phyloP scores from a whole-genome alignment of 805 yeast species.

The Yarrowia sp. region DNA sequence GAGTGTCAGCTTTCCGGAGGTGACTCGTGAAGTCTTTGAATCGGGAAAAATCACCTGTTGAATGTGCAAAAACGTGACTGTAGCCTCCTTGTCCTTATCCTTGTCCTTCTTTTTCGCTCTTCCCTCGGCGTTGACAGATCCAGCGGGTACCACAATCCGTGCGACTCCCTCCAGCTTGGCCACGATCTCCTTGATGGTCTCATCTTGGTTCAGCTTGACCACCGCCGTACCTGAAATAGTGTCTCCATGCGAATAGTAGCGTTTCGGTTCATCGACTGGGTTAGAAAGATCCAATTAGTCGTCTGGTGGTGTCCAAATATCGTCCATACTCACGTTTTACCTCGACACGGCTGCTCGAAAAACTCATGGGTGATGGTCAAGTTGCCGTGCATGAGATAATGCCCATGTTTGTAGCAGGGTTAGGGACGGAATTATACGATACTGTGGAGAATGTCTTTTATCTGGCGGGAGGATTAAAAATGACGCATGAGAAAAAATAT shows the following conservation, averaged over 20 bases:
- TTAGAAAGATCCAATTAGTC: background rate
- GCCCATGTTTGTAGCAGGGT: conserved; percentile 14
- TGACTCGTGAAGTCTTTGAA: conserved; percentile 30
- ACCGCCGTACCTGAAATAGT: conserved; percentile 34
- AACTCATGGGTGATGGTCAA: conserved; percentile 20
- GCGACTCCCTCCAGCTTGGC: conserved; percentile 39
- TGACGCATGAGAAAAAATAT: background rate
- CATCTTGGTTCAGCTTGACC: conserved; percentile 33
- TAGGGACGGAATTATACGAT: background rate
- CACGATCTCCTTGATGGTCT: conserved; percentile 34
- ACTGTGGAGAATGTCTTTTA: background rate
- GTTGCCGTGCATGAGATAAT: conserved; percentile 16
- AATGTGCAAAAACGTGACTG: conserved; percentile 35
- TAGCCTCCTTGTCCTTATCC: conserved; percentile 30
- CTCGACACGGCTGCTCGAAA: conserved; percentile 20
- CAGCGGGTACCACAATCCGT: conserved; percentile 31
- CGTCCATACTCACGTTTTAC: conserved; percentile 6
- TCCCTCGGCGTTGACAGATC: conserved; percentile 32
- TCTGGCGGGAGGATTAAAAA: background rate
- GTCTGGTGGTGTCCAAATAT: no score
- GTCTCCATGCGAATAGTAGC: conserved; percentile 30
- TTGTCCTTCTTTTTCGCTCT: conserved; percentile 32
- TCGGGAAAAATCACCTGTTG: conserved; percentile 42
- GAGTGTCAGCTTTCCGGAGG: conserved; percentile 37
- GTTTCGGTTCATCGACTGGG: conserved; percentile 20